Conservation (phyloP, 2,329 filamentous ascomycete genomes). For the Huntiella savannae region DNA sequence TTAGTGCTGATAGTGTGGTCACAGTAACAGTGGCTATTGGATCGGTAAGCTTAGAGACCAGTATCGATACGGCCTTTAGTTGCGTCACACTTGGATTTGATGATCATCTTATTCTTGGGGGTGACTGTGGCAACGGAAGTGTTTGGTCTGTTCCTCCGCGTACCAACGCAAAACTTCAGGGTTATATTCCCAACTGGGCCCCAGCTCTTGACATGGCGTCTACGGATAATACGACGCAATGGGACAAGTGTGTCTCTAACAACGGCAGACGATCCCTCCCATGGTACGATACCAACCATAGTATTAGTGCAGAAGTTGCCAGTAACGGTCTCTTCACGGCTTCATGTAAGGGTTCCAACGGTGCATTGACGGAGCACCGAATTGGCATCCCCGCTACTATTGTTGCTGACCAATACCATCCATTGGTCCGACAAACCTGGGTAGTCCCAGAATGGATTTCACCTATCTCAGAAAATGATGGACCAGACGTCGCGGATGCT, state of each 20-base stretch:
- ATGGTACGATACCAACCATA: constrained; percentile 8
- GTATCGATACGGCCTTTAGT: constrained; percentile 67
- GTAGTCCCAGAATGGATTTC: constrained; percentile 21
- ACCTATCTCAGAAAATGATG: constrained; percentile 10
- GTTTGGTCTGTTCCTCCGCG: constrained; percentile 50
- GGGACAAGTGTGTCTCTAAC: constrained; percentile 16
- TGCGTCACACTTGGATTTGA: constrained; percentile 47
- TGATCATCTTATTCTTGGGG: constrained; percentile 65
- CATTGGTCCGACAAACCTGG: constrained; percentile 34
- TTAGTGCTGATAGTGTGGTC: constrained; percentile 33
- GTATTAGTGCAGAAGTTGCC: constrained; percentile 7
- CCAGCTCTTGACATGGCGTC: constrained; percentile 36
- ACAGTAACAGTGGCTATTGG: constrained; percentile 12
- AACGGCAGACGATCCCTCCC: constrained; percentile 14
- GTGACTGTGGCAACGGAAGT: constrained; percentile 58
- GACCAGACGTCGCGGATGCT: not conserved
- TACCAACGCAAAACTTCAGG: constrained; percentile 24
- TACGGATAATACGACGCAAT: constrained; percentile 21
- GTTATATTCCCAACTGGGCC: constrained; percentile 43
- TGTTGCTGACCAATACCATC: constrained; percentile 34
- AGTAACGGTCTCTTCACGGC: constrained; percentile 45
- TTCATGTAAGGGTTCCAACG: constrained; percentile 41
- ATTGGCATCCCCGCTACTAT: constrained; percentile 52
- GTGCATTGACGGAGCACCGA: constrained; percentile 48
- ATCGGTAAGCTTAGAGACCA: constrained; percentile 27